A percentile compares a stretch with the other conserved stretches of the same genome.
phyloP scores from a whole-genome alignment of 2,329 filamentous ascomycete genomes.

The Curvularia spicifera region DNA sequence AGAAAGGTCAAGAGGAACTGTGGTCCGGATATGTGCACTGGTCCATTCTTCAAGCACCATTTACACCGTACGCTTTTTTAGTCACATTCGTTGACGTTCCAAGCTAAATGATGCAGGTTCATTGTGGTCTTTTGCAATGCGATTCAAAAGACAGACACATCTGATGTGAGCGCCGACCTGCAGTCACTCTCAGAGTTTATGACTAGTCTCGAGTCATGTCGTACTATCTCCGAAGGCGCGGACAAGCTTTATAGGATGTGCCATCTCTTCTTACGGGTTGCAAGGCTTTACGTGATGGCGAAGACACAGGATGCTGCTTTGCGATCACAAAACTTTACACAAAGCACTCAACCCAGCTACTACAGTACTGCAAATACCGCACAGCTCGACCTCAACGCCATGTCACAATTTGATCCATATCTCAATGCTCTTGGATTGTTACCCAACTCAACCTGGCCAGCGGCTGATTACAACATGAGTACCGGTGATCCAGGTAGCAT shows the following conservation, averaged over 20 bases:
- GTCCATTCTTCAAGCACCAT: conserved; percentile 49
- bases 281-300: conserved; percentile 67
- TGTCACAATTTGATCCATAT: conserved; percentile 66
- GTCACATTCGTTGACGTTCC: neutral
- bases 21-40: conserved; percentile 49
- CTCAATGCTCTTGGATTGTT: conserved; percentile 69
- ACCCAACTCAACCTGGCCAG: conserved; percentile 47
- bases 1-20: conserved; percentile 40
- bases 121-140: conserved; percentile 58
- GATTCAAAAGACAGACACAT: conserved; percentile 59
- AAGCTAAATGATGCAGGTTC: conserved; percentile 36
- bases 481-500: conserved; percentile 11
- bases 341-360: conserved; percentile 16
- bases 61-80: conserved; percentile 49
- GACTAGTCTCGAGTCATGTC: conserved; percentile 60
- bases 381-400: conserved; percentile 33
- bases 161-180: conserved; percentile 64
- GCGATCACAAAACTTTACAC: conserved; percentile 9
- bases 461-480: conserved; percentile 18
- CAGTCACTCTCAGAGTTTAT: conserved; percentile 63
- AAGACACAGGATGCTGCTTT: conserved; percentile 54
- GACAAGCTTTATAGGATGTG: conserved; percentile 68
- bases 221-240: conserved; percentile 63
- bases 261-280: conserved; percentile 66
- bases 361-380: conserved; percentile 22